Conservation (phyloP, 768 basidiomycete genomes). For the Boletus coccyginus region DNA sequence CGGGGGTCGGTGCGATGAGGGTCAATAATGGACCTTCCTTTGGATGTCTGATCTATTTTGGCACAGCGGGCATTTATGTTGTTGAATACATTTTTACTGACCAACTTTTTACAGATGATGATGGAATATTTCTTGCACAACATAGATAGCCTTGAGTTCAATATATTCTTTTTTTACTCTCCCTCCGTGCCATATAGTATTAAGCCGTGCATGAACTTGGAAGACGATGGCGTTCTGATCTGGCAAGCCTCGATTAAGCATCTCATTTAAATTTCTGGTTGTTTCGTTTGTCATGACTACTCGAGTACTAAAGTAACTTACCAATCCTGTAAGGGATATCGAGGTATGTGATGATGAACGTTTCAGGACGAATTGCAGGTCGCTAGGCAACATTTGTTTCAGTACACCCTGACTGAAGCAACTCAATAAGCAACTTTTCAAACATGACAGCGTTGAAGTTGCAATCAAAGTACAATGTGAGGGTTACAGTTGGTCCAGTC, state of each 20-base stretch:
- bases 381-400: neutral
- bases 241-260: too few species aligned
- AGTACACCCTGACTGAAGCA: neutral
- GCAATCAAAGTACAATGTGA: constrained; percentile 10
- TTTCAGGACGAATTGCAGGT: too few species aligned
- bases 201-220: neutral
- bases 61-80: constrained; percentile 20
- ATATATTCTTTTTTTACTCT: neutral
- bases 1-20: constrained; percentile 73
- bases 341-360: neutral
- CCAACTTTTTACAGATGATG: constrained; percentile 1
- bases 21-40: constrained; percentile 71
- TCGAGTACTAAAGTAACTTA: too few species aligned
- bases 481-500: neutral
- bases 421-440: neutral
- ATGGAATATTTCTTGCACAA: neutral
- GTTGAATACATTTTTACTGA: constrained; percentile 2
- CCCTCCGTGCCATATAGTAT: too few species aligned
- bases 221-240: too few species aligned
- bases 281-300: neutral
- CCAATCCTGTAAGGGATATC: neutral
- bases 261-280: neutral
- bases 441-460: neutral
- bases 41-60: constrained; percentile 74
- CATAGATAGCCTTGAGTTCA: neutral